Percentiles rank a stretch among this genome's conserved stretches.
Conservation (phyloP, 306 rosid genomes). For the Inga oerstediana region DNA sequence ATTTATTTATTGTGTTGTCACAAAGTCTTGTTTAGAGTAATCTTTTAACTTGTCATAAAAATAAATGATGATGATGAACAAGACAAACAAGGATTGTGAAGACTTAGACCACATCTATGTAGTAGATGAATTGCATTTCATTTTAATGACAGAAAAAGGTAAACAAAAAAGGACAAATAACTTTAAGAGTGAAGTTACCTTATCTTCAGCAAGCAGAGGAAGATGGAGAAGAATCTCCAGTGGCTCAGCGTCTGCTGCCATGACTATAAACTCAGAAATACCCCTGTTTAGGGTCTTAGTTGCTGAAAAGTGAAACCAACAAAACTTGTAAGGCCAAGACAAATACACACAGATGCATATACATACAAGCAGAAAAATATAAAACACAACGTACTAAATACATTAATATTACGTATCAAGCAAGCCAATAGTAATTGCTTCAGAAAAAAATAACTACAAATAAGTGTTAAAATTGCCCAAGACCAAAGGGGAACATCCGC, state of each 20-base stretch:
- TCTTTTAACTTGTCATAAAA: not conserved
- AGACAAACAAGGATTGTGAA: not conserved
- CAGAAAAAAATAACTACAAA: not conserved
- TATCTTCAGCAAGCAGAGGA: constrained; percentile 85
- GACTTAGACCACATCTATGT: not conserved
- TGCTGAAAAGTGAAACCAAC: constrained; percentile 46
- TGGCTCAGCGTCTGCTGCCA: constrained; percentile 88
- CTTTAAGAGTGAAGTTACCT: constrained; percentile 43
- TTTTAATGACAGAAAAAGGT: not conserved
- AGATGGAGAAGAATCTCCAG: constrained; percentile 92
- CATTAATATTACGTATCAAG: not conserved
- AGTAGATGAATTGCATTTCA: not conserved
- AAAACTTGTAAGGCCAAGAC: not conserved
- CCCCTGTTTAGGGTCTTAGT: constrained; percentile 89
- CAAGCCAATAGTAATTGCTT: not conserved
- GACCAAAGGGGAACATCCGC: not conserved
- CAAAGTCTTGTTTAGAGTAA: too few species aligned
- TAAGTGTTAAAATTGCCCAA: not conserved
- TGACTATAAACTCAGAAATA: constrained; percentile 80
- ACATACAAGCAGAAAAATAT: not conserved
- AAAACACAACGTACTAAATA: not conserved
- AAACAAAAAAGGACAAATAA: not conserved
- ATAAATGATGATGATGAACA: not conserved
- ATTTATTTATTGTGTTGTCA: too few species aligned
- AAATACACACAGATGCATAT: not conserved